Conservation (phyloP, 345 rosid genomes). For the Brassica carinata region DNA sequence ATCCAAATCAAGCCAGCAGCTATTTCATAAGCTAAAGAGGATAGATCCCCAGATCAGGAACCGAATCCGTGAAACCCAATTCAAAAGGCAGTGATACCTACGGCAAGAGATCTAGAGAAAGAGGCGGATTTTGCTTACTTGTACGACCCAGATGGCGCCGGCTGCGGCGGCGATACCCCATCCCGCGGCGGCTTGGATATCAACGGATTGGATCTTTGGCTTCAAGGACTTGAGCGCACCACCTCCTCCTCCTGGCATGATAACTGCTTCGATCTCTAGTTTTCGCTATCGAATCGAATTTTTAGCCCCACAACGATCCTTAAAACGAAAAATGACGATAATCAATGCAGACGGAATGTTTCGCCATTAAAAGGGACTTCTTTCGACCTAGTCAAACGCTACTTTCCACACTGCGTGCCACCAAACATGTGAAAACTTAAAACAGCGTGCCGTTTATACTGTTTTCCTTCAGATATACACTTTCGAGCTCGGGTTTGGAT, state of each 20-base stretch:
- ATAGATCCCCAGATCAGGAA: conserved; percentile 30
- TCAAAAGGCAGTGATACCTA: background rate
- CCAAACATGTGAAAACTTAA: background rate
- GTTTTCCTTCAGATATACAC: no score
- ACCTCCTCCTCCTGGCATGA: conserved; percentile 57
- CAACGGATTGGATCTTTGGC: conserved; percentile 58
- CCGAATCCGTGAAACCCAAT: conserved; percentile 6
- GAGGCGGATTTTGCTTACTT: conserved; percentile 46
- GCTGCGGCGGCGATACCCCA: conserved; percentile 89
- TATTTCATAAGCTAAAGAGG: background rate
- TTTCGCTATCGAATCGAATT: conserved; percentile 25
- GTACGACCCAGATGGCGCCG: conserved; percentile 71
- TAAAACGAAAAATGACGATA: conserved; percentile 20
- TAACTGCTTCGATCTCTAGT: conserved; percentile 30
- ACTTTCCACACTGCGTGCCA: conserved; percentile 24
- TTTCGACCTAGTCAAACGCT: conserved; percentile 29
- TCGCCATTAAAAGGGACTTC: conserved; percentile 10
- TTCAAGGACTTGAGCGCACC: conserved; percentile 48
- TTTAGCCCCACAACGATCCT: conserved; percentile 23
- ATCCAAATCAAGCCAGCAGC: background rate
- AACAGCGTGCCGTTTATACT: conserved; percentile 22
- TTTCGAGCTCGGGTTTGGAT: background rate
- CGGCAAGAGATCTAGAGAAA: background rate
- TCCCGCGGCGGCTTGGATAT: conserved; percentile 69
- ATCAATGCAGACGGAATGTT: conserved; percentile 24